Evolutionary conservation across 106 monocot species (phyloP), one percentile per base, ranked within the genome.

Genomic region (Hemerocallis citrina): DNA sequence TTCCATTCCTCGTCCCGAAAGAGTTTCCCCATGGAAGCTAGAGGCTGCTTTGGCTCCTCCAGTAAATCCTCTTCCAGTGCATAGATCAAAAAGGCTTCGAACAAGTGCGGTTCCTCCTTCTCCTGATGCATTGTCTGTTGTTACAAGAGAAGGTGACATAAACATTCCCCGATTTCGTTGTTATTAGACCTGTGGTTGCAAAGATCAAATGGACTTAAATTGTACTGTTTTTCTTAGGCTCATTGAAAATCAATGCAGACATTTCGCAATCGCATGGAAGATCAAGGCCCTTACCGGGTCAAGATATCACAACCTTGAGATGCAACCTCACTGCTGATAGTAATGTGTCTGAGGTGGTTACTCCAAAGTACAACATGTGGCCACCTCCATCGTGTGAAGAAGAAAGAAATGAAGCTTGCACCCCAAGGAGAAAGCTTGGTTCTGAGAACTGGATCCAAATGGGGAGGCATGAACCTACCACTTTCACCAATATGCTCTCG

Each of bases 1-100:
- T 48, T 78, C 83, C 11, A 67, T 90, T 65, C 74, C 76, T 58
- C 89, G 90, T 31, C 95, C 95, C 14, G 95, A 90, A 19, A 80
- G 84, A 66, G 95, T 95, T 46, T 95, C 95, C 30, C 86, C 95
- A 22, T 95, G 95, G 95, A 74, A 90, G 51, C 74, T 95, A 52
- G 95, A 95, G 64, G 90, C 90, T 69, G 84, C 86, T 40, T 70
- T 63, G 32, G 61, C 71, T 52, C 77, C 77, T 61, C 85, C 84
- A 5, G 59, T 72, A 35, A 86, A 86, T 36, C 90, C 89, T 13
- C 61, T 81, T 52, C 80, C 90, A 51, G 42, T 79, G 51, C 70
- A 89, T 38, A 73, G 90, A 28, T 63, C 68, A 9, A 95, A 95
- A 79, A 80, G 86, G 51, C 61, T 75, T 37, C 62, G 90, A 45